Evolutionary conservation across 1,139 yeast species (phyloP).

Genomic region (Saccharomyces uvarum): DNA sequence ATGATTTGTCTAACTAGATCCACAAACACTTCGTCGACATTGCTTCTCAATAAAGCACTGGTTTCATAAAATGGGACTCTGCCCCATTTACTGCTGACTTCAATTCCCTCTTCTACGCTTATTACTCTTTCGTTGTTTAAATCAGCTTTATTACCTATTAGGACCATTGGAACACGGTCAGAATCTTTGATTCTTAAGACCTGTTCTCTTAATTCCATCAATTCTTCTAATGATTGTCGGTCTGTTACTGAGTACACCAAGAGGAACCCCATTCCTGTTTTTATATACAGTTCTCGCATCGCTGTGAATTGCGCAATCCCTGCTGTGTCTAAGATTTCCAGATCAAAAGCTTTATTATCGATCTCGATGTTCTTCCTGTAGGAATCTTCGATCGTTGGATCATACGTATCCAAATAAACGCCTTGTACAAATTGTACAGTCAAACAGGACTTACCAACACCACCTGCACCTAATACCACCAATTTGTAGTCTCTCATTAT

Average conservation of each 20-base stretch:
- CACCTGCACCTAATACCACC: constrained; percentile 96
- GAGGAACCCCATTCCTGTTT: constrained; percentile 77
- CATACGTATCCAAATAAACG: constrained; percentile 89
- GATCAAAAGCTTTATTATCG: constrained; percentile 84
- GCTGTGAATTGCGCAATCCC: constrained; percentile 97
- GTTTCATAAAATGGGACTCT: constrained; percentile 89
- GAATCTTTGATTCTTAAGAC: constrained; percentile 83
- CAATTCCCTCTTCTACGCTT: constrained; percentile 71
- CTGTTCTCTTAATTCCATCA: constrained; percentile 77
- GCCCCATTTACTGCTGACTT: constrained; percentile 79
- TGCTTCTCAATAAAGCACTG: constrained; percentile 82
- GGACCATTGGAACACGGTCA: constrained; percentile 67
- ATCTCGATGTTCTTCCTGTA: constrained; percentile 87
- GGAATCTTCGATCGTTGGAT: constrained; percentile 96
- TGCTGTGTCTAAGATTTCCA: constrained; percentile 95
- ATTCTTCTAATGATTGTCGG: constrained; percentile 72
- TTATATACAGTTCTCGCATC: constrained; percentile 86
- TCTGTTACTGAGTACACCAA: constrained; percentile 88
- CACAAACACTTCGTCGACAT: constrained; percentile 84
- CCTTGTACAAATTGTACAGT: constrained; percentile 88
- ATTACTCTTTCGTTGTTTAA: constrained; percentile 68
- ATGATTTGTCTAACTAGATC: constrained; percentile 85
- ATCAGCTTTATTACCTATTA: constrained; percentile 86
- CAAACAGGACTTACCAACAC: constrained; percentile 93
- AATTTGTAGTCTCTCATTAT: constrained; percentile 52